Conservation (phyloP, 208 protist species). For the Crithidia brevicula region DNA sequence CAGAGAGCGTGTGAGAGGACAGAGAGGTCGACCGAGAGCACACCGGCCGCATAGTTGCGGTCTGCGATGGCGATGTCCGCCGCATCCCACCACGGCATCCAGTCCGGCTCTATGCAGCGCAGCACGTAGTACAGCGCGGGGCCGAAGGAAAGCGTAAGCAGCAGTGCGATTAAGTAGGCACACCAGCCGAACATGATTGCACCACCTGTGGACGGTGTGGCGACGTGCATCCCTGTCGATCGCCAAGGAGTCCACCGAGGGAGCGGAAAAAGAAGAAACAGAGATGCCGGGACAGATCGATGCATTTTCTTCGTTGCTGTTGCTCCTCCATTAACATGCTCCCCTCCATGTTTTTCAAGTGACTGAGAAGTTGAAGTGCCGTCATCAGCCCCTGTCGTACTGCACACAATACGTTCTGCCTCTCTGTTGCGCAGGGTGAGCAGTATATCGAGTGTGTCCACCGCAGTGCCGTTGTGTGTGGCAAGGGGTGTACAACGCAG, state of each 20-base stretch:
- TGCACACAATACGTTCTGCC: constrained; percentile 2
- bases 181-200: not conserved
- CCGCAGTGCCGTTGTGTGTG: not conserved
- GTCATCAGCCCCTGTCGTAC: not conserved
- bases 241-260: constrained; percentile 10
- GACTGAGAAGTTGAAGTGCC: no score
- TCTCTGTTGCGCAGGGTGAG: constrained; percentile 9
- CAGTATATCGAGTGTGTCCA: constrained; percentile 3
- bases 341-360: no score
- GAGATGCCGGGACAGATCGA: not conserved
- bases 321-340: no score
- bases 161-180: not conserved
- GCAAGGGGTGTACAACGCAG: not conserved
- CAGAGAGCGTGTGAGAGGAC: not conserved
- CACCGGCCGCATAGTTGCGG: no score
- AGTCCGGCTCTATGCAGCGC: constrained; percentile 6
- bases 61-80: not conserved
- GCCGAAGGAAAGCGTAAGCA: not conserved
- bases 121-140: not conserved
- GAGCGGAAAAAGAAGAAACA: constrained; percentile 15
- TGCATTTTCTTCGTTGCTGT: no score
- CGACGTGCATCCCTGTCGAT: no score
- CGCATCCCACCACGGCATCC: not conserved
- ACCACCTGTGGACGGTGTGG: not conserved
- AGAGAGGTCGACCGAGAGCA: not conserved